These are phyloP conservation scores for Pythium pyrilobum DNA, from an alignment of 352 stramenopile genomes.

Conservation along the genomic window DNA sequence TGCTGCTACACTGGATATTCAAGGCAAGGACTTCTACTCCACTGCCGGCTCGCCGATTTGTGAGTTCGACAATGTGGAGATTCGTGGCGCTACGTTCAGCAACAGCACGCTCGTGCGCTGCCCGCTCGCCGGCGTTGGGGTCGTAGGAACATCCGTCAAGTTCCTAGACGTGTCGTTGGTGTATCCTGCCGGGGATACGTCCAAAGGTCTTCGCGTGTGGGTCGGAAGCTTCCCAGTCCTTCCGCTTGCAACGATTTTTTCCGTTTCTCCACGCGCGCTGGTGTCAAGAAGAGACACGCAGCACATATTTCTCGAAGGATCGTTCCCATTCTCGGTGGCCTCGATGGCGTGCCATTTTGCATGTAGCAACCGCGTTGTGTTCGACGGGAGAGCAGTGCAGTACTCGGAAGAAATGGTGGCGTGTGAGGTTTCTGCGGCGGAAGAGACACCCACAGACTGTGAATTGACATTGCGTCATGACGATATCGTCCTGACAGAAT, in stretches of 20 bases:
- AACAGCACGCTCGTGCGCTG: constrained; percentile 7
- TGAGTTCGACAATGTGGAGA: neutral
- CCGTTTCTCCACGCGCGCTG: neutral
- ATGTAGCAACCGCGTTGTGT: neutral
- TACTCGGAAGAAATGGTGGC: constrained; percentile 6
- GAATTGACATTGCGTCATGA: neutral
- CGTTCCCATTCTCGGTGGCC: neutral
- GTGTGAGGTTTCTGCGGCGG: neutral
- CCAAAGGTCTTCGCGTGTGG: neutral
- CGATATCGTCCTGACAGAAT: neutral
- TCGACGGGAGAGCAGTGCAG: neutral
- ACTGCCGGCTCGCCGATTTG: neutral
- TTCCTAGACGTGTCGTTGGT: constrained; percentile 3
- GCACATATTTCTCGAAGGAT: constrained; percentile 3
- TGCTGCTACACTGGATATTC: neutral
- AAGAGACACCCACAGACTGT: neutral
- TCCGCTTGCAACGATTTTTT: neutral
- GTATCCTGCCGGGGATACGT: neutral
- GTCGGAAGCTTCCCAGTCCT: neutral
- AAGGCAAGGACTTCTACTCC: neutral
- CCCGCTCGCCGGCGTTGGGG: neutral
- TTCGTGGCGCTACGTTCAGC: neutral
- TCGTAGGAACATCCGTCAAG: neutral
- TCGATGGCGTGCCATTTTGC: neutral
- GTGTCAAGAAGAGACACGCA: neutral